phyloP scores from a whole-genome alignment of 2,329 filamentous ascomycete genomes.

The Epichloe sp. region DNA sequence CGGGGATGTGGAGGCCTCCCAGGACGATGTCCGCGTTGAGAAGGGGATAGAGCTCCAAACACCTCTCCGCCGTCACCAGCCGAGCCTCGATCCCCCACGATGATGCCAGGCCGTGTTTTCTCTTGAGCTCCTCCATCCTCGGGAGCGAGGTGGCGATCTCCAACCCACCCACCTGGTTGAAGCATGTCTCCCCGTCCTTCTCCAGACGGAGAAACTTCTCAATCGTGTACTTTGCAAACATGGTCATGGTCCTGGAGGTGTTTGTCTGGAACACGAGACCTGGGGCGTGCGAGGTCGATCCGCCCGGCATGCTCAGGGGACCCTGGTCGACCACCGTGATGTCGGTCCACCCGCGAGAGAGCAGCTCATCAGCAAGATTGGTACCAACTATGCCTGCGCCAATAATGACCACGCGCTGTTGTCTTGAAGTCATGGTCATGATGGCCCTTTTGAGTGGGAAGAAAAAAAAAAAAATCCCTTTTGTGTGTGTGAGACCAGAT shows the following conservation, averaged over 20 bases:
- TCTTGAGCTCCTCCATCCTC: slow-evolving; percentile 46
- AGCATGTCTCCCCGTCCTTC: slow-evolving; percentile 26
- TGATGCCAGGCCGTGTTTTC: slow-evolving; percentile 45
- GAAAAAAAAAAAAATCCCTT: no score
- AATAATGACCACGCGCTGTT: slow-evolving; percentile 41
- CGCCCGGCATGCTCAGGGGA: slow-evolving; percentile 47
- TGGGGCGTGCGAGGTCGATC: slow-evolving; percentile 52
- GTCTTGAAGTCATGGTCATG: slow-evolving; percentile 17
- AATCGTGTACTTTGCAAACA: slow-evolving; percentile 47
- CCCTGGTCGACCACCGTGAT: slow-evolving; percentile 55
- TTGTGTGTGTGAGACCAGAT: no score
- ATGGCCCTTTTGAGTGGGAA: no score
- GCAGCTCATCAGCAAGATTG: slow-evolving; percentile 51
- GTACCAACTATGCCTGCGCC: slow-evolving; percentile 52
- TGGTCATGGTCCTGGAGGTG: slow-evolving; percentile 41
- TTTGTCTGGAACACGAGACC: slow-evolving; percentile 53
- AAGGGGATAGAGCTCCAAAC: slow-evolving; percentile 38
- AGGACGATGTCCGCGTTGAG: slow-evolving; percentile 40
- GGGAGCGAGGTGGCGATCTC: slow-evolving; percentile 49
- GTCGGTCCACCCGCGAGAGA: slow-evolving; percentile 46
- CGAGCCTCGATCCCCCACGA: slow-evolving; percentile 47
- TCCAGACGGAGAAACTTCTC: slow-evolving; percentile 43
- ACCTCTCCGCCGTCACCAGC: slow-evolving; percentile 38
- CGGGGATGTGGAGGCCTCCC: slow-evolving; percentile 47
- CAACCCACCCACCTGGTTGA: slow-evolving; percentile 50